Evolutionary conservation across 208 protist genomes (phyloP), one percentile per base, ranked within the genome.

Genomic region (Leishmania braziliensis): DNA sequence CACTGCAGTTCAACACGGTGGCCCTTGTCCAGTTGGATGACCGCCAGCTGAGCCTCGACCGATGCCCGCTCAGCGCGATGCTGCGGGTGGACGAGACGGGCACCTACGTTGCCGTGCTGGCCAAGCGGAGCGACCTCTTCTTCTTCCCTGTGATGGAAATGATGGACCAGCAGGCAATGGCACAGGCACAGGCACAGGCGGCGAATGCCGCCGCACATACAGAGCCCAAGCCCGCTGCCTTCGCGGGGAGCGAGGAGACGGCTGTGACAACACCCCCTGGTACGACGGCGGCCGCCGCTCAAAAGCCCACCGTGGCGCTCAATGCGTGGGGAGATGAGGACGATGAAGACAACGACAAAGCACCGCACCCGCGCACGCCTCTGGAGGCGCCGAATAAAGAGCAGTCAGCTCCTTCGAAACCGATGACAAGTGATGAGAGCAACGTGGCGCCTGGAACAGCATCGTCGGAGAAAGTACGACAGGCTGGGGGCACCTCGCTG

Each of bases 291-390:
- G 83, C 76, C 54, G 62, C 48, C 23, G 63, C 36, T 36, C 39
- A 43, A 16, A 73, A 83, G 79, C 68, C 86, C 9, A 85, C 70
- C 0, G 88, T 92, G 6, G 81, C 86, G 18, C 75, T 93, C 48
- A 89, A 95, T 69, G 95, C 90, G 12, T 97, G 93, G 92, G 93
- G 92, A 48, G 95, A 98, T 81, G 91, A 95, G 12, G 92, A 93
- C 74, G 93, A 96, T 58, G 93, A 97, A 9, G 86, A 89, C 29
- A 88, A 81, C 2, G 76, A 88, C 29, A 65, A 79, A 39, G 20
- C 56, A n/a, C 29, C 68, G 33, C 51, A 72, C 29, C 39, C 8
- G 43, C 68, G 39, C 39, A 72, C n/a, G 20, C 36, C 5, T 20
- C 1, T 5, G 6, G 68, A 50, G 43, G 43, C 43, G 0, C 16